These are phyloP conservation scores for Tetrapisispora phaffii DNA, from an alignment of 805 yeast genomes.

Conservation along the genomic window DNA sequence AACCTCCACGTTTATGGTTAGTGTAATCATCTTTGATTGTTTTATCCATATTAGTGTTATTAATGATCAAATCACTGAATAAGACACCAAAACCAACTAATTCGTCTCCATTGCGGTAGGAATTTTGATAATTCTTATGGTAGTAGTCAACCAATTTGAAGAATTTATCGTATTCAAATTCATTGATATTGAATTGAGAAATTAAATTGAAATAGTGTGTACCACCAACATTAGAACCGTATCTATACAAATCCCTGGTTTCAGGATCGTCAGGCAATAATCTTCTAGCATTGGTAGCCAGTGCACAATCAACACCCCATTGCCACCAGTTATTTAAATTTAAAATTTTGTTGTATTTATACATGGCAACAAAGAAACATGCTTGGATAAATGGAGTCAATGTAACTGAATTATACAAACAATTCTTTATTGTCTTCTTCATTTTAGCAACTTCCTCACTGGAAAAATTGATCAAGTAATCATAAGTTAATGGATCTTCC, in stretches of 20 bases:
- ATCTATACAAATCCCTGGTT: constrained; percentile 10
- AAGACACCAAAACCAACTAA: constrained; percentile 16
- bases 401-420: constrained; percentile 10
- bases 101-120: constrained; percentile 11
- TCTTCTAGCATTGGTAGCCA: constrained; percentile 16
- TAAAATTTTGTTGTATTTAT: constrained; percentile 12
- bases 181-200: constrained; percentile 12
- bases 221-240: constrained; percentile 23
- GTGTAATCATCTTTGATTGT: constrained; percentile 10
- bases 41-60: constrained; percentile 15
- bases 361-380: constrained; percentile 13
- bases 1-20: constrained; percentile 16
- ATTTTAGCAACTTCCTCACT: constrained; percentile 7
- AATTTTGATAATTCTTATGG: constrained; percentile 6
- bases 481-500: constrained; percentile 7
- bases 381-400: constrained; percentile 23
- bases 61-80: constrained; percentile 12
- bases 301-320: constrained; percentile 16
- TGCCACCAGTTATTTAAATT: constrained; percentile 11
- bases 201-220: constrained; percentile 17
- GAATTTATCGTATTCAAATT: constrained; percentile 9
- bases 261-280: constrained; percentile 12
- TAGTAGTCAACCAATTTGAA: constrained; percentile 18
- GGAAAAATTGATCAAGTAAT: constrained; percentile 9
- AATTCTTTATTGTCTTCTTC: constrained; percentile 6